Percentiles rank a stretch among this genome's conserved stretches.
Conservation (phyloP, 2,329 filamentous ascomycete genomes). For the Podosphaera leucotricha region DNA sequence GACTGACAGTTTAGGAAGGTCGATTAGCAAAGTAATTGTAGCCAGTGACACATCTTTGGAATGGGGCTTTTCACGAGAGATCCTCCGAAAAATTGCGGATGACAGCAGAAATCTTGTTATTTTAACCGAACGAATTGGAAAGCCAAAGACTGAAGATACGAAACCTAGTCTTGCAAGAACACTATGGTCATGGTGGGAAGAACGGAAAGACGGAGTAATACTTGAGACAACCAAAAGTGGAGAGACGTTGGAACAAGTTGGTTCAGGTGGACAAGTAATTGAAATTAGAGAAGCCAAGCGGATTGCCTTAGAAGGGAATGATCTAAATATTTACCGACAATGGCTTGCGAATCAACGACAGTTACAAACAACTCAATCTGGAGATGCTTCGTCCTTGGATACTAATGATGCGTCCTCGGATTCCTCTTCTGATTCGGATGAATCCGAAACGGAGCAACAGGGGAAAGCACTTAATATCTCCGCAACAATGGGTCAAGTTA, state of each 20-base stretch:
- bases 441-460: constrained; percentile 74
- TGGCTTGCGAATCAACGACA: constrained; percentile 77
- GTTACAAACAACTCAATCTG: constrained; percentile 56
- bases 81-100: constrained; percentile 48
- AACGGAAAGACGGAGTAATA: constrained; percentile 37
- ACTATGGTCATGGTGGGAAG: constrained; percentile 61
- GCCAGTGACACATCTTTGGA: constrained; percentile 77
- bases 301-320: constrained; percentile 46
- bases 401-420: constrained; percentile 68
- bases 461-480: constrained; percentile 80
- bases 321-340: constrained; percentile 68
- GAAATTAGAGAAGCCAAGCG: constrained; percentile 36
- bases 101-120: constrained; percentile 68
- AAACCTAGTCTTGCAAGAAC: constrained; percentile 34
- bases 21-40: constrained; percentile 49
- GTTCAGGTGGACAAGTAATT: constrained; percentile 37
- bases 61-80: constrained; percentile 81
- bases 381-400: constrained; percentile 44
- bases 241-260: constrained; percentile 41
- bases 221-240: constrained; percentile 28
- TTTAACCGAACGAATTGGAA: constrained; percentile 49
- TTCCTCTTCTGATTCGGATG: constrained; percentile 66
- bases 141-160: constrained; percentile 12
- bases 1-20: constrained; percentile 20
- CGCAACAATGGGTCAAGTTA: constrained; percentile 59